Percentiles rank a stretch among this genome's conserved stretches.
Conservation (phyloP, 2,329 filamentous ascomycete genomes). For the Pestalotiopsis sp. region DNA sequence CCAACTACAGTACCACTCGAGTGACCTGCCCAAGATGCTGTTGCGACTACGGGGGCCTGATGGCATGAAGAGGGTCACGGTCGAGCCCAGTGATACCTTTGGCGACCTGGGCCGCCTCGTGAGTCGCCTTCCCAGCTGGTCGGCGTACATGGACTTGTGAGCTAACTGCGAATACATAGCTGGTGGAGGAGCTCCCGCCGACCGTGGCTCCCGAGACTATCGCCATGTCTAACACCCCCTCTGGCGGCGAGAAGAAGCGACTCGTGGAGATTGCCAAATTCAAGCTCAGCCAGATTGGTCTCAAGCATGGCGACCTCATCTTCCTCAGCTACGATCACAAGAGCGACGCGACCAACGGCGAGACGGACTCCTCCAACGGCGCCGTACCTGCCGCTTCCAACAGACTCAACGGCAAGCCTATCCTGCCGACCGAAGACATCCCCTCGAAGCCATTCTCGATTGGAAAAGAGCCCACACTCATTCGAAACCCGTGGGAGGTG, state of each 20-base stretch:
- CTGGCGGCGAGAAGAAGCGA: slow-evolving; percentile 58
- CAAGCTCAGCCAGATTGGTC: slow-evolving; percentile 60
- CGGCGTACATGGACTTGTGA: neutral
- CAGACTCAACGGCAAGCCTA: slow-evolving; percentile 77
- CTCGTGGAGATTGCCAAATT: slow-evolving; percentile 60
- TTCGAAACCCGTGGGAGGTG: slow-evolving; percentile 91
- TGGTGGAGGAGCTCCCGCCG: slow-evolving; percentile 60
- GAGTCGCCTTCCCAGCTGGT: slow-evolving; percentile 10
- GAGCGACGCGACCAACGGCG: slow-evolving; percentile 41
- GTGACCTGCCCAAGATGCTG: slow-evolving; percentile 63
- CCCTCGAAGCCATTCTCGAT: slow-evolving; percentile 63
- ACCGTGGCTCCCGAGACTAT: slow-evolving; percentile 65
- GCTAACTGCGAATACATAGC: slow-evolving; percentile 38
- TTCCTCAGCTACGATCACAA: slow-evolving; percentile 79
- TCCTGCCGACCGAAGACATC: slow-evolving; percentile 69
- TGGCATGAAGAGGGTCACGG: slow-evolving; percentile 85
- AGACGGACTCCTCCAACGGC: slow-evolving; percentile 40
- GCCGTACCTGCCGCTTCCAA: slow-evolving; percentile 52
- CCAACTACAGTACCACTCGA: neutral
- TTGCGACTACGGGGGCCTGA: slow-evolving; percentile 88
- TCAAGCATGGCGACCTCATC: slow-evolving; percentile 84
- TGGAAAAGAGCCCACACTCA: slow-evolving; percentile 55
- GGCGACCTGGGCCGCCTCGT: slow-evolving; percentile 59
- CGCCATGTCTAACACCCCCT: slow-evolving; percentile 63
- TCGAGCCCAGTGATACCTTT: slow-evolving; percentile 77